Evolutionary conservation across 2,329 filamentous ascomycete genomes (phyloP).

Genomic region (Macrophomina phaseolina): DNA sequence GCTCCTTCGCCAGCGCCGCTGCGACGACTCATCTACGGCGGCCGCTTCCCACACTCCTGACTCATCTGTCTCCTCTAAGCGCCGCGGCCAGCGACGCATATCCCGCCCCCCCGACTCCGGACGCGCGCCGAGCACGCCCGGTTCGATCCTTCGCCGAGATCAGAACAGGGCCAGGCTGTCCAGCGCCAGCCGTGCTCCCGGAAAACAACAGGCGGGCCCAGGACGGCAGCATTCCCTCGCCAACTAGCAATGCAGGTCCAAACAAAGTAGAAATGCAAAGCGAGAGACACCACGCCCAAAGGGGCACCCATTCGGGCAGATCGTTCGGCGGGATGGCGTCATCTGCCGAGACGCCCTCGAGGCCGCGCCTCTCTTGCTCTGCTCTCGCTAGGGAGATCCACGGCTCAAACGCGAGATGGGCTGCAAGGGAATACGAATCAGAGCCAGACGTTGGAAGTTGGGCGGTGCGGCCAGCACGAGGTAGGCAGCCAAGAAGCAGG

Average conservation of each 20-base stretch:
- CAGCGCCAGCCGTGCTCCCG: background rate
- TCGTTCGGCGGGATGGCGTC: conserved; percentile 24
- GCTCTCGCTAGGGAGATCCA: conserved; percentile 17
- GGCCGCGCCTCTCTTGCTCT: background rate
- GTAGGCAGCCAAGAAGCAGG: background rate
- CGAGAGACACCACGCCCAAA: background rate
- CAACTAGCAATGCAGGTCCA: conserved; percentile 7
- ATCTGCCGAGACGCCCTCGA: conserved; percentile 17
- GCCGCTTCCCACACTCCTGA: conserved; percentile 3
- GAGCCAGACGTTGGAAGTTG: conserved; percentile 17
- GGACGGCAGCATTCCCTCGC: background rate
- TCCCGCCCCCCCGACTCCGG: background rate
- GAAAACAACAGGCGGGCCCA: conserved; percentile 6
- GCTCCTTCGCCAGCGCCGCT: background rate
- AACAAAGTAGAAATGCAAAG: conserved; percentile 7
- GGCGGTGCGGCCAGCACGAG: background rate
- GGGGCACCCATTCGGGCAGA: conserved; percentile 3
- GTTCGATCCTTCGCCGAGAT: conserved; percentile 21
- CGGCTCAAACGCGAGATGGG: background rate
- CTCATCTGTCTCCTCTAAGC: conserved; percentile 6
- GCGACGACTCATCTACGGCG: conserved; percentile 2
- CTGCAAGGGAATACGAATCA: conserved; percentile 11
- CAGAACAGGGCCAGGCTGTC: background rate
- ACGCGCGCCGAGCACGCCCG: conserved; percentile 2
- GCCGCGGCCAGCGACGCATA: background rate